Percentiles rank a stretch among this genome's conserved stretches.
These are phyloP conservation scores for Blastobotrys proliferans DNA, from an alignment of 1,139 yeast species.

Conservation along the genomic window DNA sequence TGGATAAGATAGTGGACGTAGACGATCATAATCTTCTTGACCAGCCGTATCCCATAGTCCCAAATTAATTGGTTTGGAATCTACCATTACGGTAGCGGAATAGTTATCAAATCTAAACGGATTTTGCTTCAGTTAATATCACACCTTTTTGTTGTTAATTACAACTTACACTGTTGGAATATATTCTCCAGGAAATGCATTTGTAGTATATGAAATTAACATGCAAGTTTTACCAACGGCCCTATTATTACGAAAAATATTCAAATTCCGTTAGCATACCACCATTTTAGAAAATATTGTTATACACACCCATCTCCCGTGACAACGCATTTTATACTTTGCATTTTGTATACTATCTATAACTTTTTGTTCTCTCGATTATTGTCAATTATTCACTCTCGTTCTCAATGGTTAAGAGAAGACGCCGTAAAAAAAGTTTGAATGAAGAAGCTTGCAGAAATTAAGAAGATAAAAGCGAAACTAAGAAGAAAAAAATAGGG, in stretches of 20 bases:
- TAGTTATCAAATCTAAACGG: conserved; percentile 64
- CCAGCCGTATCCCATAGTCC: conserved; percentile 99
- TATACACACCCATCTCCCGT: conserved; percentile 77
- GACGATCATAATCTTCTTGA: conserved; percentile 86
- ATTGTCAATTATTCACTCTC: too few species aligned
- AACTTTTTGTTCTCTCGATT: too few species aligned
- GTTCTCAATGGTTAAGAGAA: too few species aligned
- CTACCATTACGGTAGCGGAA: conserved; percentile 81
- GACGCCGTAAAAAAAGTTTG: too few species aligned
- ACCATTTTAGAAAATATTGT: neutral
- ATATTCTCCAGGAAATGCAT: conserved; percentile 91
- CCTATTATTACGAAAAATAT: conserved; percentile 36
- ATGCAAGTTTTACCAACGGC: conserved; percentile 95
- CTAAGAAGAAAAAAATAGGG: neutral
- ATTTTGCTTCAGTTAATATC: too few species aligned
- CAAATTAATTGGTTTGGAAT: conserved; percentile 72
- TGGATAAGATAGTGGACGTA: conserved; percentile 88
- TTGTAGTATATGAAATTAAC: conserved; percentile 84
- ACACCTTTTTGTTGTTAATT: too few species aligned
- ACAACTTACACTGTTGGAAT: conserved; percentile 70
- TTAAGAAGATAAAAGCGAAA: conserved; percentile 1
- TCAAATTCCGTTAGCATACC: neutral
- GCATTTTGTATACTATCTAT: too few species aligned
- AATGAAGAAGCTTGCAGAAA: neutral
- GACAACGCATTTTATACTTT: conserved; percentile 91